Percentiles rank a stretch among this genome's conserved stretches.
phyloP scores from a whole-genome alignment of 2,329 filamentous ascomycete genomes.

The Paradendryphiella salina region DNA sequence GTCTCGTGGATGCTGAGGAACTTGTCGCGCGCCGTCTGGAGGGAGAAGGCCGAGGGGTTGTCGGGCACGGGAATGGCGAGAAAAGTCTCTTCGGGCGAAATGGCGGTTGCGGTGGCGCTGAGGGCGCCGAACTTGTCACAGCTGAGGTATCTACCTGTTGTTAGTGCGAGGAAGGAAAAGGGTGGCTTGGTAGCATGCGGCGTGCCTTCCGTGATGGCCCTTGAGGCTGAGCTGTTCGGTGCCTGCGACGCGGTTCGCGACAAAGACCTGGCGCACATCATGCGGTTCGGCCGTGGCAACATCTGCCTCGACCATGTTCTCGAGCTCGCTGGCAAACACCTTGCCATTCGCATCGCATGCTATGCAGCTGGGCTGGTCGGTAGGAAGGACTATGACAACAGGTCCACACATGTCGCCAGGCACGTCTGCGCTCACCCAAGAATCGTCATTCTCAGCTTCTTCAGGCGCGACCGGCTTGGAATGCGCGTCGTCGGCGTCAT shows the following conservation, averaged over 20 bases:
- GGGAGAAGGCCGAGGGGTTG: conserved; percentile 70
- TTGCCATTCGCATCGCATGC: conserved; percentile 85
- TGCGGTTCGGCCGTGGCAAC: conserved; percentile 88
- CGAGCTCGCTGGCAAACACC: conserved; percentile 78
- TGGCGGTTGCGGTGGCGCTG: conserved; percentile 75
- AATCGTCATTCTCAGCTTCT: conserved; percentile 70
- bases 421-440: conserved; percentile 84
- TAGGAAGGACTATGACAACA: conserved; percentile 78
- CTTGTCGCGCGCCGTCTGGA: conserved; percentile 73
- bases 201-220: conserved; percentile 79
- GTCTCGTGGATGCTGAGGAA: conserved; percentile 63
- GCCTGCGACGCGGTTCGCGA: conserved; percentile 80
- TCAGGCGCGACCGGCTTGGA: conserved; percentile 46
- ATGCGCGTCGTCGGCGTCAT: conserved; percentile 45
- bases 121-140: conserved; percentile 83
- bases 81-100: conserved; percentile 83
- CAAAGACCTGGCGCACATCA: conserved; percentile 94
- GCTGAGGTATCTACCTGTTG: conserved; percentile 68
- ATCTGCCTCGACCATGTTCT: conserved; percentile 86
- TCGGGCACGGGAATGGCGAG: conserved; percentile 64
- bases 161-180: not conserved
- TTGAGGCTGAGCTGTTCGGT: conserved; percentile 85
- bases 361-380: conserved; percentile 71
- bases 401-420: conserved; percentile 78
- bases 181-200: not conserved